phyloP scores from a whole-genome alignment of 306 rosid species.

The Corylus americana region DNA sequence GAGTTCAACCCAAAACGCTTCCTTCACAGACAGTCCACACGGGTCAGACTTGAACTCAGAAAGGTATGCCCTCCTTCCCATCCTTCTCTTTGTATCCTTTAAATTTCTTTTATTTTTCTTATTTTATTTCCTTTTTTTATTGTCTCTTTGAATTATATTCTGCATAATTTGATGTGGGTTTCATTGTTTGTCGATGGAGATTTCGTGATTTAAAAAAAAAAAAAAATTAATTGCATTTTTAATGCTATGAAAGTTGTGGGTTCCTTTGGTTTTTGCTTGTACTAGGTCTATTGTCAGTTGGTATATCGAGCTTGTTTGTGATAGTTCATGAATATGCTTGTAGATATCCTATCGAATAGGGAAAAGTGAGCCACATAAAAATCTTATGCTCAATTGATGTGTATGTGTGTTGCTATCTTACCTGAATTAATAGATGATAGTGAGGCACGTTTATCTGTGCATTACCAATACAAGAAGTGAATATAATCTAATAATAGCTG shows the following conservation, averaged over 20 bases:
- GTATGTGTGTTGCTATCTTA: neutral
- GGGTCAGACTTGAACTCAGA: neutral
- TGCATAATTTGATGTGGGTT: neutral
- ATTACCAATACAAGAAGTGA: neutral
- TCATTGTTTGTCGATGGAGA: neutral
- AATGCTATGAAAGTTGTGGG: slow-evolving; percentile 12
- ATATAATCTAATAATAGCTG: neutral
- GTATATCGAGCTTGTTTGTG: neutral
- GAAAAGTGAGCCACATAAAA: neutral
- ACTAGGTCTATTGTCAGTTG: neutral
- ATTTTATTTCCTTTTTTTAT: neutral
- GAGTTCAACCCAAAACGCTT: neutral
- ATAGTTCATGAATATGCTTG: neutral
- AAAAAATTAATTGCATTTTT: neutral
- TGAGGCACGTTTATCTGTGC: neutral
- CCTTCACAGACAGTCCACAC: neutral
- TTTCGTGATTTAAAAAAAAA: too few relatives aligned
- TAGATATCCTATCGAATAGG: neutral
- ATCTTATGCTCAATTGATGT: neutral
- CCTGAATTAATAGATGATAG: neutral
- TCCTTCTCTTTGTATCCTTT: neutral
- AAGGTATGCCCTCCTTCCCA: slow-evolving; percentile 15
- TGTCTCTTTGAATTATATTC: neutral
- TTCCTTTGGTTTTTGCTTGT: slow-evolving; percentile 14
- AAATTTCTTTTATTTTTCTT: neutral